These are phyloP conservation scores for Akebia trifoliata DNA, from an alignment of 164 flowering plant species.

Conservation along the genomic window DNA sequence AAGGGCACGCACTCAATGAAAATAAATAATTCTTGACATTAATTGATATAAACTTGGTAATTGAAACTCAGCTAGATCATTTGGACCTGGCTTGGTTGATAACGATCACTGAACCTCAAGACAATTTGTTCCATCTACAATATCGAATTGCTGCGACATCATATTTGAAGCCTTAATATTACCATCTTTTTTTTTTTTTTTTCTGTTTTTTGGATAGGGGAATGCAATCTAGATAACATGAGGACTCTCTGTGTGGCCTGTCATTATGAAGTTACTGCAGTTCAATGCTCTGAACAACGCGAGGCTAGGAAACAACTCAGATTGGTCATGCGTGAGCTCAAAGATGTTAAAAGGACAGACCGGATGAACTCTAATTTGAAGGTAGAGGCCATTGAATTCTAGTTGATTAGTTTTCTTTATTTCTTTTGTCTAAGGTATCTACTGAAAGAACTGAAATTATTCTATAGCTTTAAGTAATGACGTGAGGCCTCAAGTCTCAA, in stretches of 20 bases:
- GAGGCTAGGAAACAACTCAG: slow-evolving; percentile 61
- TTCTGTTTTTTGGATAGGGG: slow-evolving; percentile 44
- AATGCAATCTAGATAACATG: slow-evolving; percentile 84
- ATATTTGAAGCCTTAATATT: no score
- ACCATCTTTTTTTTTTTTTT: background rate
- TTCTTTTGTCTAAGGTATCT: no score
- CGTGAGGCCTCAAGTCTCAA: no score
- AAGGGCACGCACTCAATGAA: slow-evolving; percentile 7
- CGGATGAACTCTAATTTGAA: slow-evolving; percentile 8
- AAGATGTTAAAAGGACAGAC: slow-evolving; percentile 13
- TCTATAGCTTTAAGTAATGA: no score
- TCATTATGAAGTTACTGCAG: slow-evolving; percentile 76
- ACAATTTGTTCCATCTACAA: no score
- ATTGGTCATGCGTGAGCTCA: slow-evolving; percentile 31
- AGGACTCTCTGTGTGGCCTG: slow-evolving; percentile 91
- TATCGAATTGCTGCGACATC: no score
- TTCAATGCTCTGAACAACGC: slow-evolving; percentile 56
- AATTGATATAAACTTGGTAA: background rate
- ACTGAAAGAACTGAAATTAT: no score
- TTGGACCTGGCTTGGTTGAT: no score
- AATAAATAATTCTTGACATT: background rate
- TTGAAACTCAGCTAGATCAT: slow-evolving; percentile 6
- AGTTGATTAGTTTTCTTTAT: no score
- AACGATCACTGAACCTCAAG: no score
- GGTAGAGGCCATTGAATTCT: no score